These are phyloP conservation scores for Inosperma sp. DNA, from an alignment of 768 basidiomycete species.

Conservation along the genomic window DNA sequence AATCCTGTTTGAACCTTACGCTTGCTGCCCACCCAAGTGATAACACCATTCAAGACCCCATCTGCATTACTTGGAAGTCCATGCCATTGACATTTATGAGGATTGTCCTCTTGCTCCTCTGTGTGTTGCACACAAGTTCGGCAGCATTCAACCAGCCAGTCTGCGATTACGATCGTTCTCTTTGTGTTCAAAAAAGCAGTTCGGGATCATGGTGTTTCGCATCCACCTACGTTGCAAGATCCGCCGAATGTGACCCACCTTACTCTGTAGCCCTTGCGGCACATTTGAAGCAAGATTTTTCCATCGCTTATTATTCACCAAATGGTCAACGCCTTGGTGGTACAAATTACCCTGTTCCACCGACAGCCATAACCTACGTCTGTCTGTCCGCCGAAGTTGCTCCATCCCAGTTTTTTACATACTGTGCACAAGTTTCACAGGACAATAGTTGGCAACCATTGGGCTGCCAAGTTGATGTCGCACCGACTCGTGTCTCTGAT, in stretches of 20 bases:
- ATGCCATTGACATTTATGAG: too few relatives aligned
- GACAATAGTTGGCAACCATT: background rate
- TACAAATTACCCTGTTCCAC: background rate
- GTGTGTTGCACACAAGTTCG: too few relatives aligned
- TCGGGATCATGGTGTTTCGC: background rate
- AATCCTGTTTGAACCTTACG: too few relatives aligned
- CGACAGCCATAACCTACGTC: background rate
- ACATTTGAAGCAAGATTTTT: background rate
- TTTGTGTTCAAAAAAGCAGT: background rate
- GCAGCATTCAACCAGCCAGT: too few relatives aligned
- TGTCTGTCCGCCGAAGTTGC: background rate
- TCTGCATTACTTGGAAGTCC: too few relatives aligned
- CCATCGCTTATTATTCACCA: background rate
- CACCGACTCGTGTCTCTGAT: too few relatives aligned
- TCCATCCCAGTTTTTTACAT: background rate
- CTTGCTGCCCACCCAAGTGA: too few relatives aligned
- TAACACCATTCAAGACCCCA: too few relatives aligned
- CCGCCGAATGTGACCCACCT: background rate
- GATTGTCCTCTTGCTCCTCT: too few relatives aligned
- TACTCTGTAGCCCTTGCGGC: background rate
- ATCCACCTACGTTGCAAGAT: background rate
- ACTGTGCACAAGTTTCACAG: background rate
- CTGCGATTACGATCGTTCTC: too few relatives aligned
- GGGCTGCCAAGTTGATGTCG: too few relatives aligned
- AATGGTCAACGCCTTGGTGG: background rate